Base-by-base conservation (phyloP, 2,329 filamentous ascomycete species). In the Madurella mycetomatis region DNA sequence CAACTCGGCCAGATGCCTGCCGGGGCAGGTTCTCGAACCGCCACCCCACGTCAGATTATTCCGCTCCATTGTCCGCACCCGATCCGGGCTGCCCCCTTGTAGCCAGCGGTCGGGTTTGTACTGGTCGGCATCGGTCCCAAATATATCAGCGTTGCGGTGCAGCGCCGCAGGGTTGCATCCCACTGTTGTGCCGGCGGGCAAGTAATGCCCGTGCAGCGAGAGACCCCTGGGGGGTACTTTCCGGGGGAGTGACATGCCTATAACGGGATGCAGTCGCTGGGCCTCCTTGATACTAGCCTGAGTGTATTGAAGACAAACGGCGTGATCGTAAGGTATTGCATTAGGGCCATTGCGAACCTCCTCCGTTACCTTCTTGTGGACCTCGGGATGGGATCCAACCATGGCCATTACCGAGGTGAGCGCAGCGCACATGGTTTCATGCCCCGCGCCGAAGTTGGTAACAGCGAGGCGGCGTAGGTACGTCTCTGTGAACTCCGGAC, bases 381-480 rank as follows among this genome's bases (percentile, higher is more conserved):
- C 65, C 0, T 64, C 59, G 0, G 60, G 40, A 31, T 76, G 69
- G 0, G 71, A 70, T 1, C 71, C 76, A 19, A 82, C 68, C 70
- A 78, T 73, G 45, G 75, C 67, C 45, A 82, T 62, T 18, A 72
- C 67, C 3, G 78, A 74, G 0, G 77, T 80, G 7, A 81, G 62
- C 0, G 78, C 78, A 1, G 78, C 78, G 11, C 76, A 76, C 68
- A 80, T 72, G 0, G 78, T 81, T 60, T 81, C 78, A 55, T 81
- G 78, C 0, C 78, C 78, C 1, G 78, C 78, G 11, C 78, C 78
- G 59, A 81, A 81, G 57, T 81, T 81, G 1, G 78, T 80, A 2
- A 79, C 69, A 2, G 76, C 76, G 69, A 81, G 76, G 30, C 78
- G 75, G 2, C 74, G 73, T 9, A 81, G 69, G 49, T 81, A 80